Conservation (phyloP, 2,329 filamentous ascomycete species). For the Fusarium incarnatum region DNA sequence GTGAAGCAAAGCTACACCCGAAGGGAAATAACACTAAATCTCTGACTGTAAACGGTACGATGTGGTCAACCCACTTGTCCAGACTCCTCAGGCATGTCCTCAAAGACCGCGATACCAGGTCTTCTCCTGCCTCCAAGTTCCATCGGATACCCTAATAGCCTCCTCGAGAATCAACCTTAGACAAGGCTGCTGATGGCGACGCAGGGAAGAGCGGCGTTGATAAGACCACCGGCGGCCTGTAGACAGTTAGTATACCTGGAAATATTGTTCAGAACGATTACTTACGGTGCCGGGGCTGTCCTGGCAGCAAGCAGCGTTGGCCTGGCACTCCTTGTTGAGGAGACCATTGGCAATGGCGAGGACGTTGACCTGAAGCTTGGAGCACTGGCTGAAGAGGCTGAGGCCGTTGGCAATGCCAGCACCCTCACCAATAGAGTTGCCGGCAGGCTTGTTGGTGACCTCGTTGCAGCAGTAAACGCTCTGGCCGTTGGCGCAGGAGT, state of each 20-base stretch:
- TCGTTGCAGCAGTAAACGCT: constrained; percentile 14
- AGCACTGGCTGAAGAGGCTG: constrained; percentile 6
- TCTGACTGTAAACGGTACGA: neutral
- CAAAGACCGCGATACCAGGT: neutral
- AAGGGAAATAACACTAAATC: neutral
- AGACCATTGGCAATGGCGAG: constrained; percentile 3
- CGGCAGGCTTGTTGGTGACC: constrained; percentile 1
- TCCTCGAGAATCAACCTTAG: neutral
- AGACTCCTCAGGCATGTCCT: neutral
- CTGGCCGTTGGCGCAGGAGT: constrained; percentile 8
- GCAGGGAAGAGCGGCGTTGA: constrained; percentile 13
- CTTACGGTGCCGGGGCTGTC: neutral
- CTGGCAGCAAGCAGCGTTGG: constrained; percentile 12
- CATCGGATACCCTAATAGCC: neutral
- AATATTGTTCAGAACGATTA: neutral
- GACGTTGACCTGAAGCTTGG: constrained; percentile 8
- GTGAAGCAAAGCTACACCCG: neutral
- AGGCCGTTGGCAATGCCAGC: constrained; percentile 1
- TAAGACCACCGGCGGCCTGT: neutral
- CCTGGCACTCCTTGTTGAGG: constrained; percentile 15
- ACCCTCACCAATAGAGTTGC: constrained; percentile 3
- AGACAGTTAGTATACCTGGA: neutral
- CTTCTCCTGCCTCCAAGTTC: neutral
- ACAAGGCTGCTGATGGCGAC: neutral
- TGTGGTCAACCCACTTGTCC: neutral